These are phyloP conservation scores for Aspergillus olivimuriae DNA, from an alignment of 495 filamentous ascomycete species.

Conservation along the genomic window DNA sequence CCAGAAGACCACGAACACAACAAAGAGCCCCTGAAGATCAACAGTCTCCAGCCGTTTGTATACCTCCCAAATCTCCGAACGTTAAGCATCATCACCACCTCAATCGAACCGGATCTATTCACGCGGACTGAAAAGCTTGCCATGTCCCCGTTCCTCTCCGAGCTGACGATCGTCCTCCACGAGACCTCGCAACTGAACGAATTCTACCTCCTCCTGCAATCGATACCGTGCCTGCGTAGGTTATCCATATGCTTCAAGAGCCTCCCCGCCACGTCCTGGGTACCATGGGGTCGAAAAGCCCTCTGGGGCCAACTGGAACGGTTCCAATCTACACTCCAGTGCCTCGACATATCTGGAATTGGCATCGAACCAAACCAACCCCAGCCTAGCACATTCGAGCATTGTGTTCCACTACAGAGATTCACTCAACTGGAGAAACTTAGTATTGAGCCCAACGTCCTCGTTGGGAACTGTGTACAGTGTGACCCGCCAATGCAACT, in stretches of 20 bases:
- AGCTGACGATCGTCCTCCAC: not conserved
- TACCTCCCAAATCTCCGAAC: not conserved
- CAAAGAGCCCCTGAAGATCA: not conserved
- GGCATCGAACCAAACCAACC: not conserved
- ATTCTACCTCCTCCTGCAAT: not conserved
- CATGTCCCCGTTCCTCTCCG: not conserved
- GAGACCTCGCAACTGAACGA: not conserved
- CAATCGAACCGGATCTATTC: not conserved
- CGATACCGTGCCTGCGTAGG: not conserved
- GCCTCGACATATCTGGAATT: not conserved
- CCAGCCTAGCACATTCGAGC: not conserved
- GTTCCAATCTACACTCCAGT: conserved; percentile 1
- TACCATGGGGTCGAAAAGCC: not conserved
- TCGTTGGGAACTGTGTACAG: not conserved
- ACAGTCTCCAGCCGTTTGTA: not conserved
- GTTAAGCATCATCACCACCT: not conserved
- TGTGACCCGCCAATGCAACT: not conserved
- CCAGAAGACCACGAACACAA: not conserved
- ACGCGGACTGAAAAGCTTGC: not conserved
- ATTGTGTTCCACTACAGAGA: not conserved
- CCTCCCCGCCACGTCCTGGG: not conserved
- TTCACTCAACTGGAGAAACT: not conserved
- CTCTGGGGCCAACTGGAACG: not conserved
- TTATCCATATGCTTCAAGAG: not conserved
- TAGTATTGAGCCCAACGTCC: not conserved